phyloP scores from a whole-genome alignment of 1,284 basidiomycete species.

The Filobasidium uniguttulatum region DNA sequence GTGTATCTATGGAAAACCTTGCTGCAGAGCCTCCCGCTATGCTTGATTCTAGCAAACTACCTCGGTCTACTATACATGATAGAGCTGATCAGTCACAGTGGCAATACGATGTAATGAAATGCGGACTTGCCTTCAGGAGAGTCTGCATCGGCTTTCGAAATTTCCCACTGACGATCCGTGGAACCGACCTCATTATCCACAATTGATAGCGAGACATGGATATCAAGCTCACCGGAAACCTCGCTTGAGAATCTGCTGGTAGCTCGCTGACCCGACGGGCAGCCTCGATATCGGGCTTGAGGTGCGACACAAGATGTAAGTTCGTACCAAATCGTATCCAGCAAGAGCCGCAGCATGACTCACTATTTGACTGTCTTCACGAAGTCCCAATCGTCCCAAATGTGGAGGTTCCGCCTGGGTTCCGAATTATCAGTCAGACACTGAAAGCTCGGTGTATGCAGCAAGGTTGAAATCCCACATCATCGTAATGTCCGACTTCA shows the following conservation, averaged over 20 bases:
- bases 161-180: not conserved
- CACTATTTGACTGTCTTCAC: too few relatives aligned
- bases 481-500: too few relatives aligned
- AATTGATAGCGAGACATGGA: too few relatives aligned
- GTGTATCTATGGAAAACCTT: not conserved
- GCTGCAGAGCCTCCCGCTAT: not conserved
- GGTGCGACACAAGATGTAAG: too few relatives aligned
- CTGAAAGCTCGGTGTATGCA: too few relatives aligned
- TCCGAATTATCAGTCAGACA: too few relatives aligned
- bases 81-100: not conserved
- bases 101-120: not conserved
- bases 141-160: not conserved
- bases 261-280: not conserved
- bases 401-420: too few relatives aligned
- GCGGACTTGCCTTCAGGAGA: not conserved
- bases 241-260: not conserved
- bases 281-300: not conserved
- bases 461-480: too few relatives aligned
- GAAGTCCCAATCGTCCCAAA: too few relatives aligned
- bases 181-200: too few relatives aligned
- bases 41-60: not conserved
- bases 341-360: too few relatives aligned
- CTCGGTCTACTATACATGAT: not conserved
- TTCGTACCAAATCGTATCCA: too few relatives aligned
- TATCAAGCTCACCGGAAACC: not conserved